Percentiles rank a stretch among this genome's conserved stretches.
Conservation (phyloP, 768 basidiomycete genomes). For the Coprinopsis marcescibilis region DNA sequence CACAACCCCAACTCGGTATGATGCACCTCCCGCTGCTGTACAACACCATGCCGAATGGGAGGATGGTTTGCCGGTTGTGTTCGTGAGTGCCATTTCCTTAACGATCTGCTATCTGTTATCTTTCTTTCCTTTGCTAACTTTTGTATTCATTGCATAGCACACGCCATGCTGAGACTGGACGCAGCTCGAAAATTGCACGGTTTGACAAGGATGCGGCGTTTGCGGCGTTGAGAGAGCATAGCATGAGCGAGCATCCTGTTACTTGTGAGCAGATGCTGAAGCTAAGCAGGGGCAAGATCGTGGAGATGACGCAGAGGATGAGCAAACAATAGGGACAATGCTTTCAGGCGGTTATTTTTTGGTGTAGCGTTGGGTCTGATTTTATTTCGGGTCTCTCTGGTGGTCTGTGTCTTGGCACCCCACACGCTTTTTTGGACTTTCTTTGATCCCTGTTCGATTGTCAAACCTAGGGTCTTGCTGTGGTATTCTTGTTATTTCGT, state of each 20-base stretch:
- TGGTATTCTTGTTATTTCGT: too few relatives aligned
- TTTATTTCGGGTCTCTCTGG: neutral
- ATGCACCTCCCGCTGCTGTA: conserved; percentile 7
- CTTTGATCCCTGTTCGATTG: too few relatives aligned
- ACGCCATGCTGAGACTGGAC: neutral
- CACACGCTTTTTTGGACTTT: too few relatives aligned
- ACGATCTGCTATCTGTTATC: neutral
- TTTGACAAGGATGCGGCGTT: conserved; percentile 3
- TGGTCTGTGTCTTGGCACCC: too few relatives aligned
- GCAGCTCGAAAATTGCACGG: neutral
- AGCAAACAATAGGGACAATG: too few relatives aligned
- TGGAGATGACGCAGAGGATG: conserved; percentile 9
- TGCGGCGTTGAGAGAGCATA: conserved; percentile 2
- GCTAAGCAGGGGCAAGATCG: conserved; percentile 1
- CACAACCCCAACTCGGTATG: neutral
- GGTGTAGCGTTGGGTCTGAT: neutral
- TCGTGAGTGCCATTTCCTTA: neutral
- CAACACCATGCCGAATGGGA: neutral
- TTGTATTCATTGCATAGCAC: neutral
- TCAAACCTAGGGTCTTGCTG: too few relatives aligned
- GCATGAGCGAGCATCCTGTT: conserved; percentile 5
- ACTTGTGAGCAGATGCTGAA: conserved; percentile 4
- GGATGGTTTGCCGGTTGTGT: conserved; percentile 6
- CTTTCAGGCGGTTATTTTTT: neutral
- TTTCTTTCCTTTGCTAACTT: neutral